Conservation (phyloP, 495 filamentous ascomycete genomes). For the Jackrogersella minutella region DNA sequence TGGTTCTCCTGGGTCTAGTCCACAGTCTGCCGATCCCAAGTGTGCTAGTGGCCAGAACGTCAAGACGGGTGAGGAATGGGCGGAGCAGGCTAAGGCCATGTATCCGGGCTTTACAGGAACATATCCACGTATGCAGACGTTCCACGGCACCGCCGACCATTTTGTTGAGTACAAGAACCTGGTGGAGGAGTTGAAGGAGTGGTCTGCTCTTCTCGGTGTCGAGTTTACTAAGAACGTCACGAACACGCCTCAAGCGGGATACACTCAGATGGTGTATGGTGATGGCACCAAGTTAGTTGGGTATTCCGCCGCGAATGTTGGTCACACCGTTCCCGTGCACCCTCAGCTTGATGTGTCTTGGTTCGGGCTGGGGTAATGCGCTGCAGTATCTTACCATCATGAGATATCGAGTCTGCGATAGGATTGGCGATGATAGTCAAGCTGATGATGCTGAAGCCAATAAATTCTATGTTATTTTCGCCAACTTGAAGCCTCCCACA, state of each 20-base stretch:
- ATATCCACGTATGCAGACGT: constrained; percentile 51
- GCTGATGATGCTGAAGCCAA: background rate
- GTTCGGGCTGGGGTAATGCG: constrained; percentile 45
- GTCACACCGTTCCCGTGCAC: constrained; percentile 57
- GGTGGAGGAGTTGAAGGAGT: constrained; percentile 59
- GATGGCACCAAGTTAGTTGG: constrained; percentile 51
- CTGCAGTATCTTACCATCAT: background rate
- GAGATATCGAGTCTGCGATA: background rate
- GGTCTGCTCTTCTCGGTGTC: constrained; percentile 48
- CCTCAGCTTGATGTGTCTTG: constrained; percentile 51
- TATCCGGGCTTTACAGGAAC: constrained; percentile 48
- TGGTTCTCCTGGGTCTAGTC: constrained; percentile 46
- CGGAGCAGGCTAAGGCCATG: constrained; percentile 38
- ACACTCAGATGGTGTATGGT: constrained; percentile 56
- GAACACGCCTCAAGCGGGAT: constrained; percentile 47
- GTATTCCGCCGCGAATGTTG: constrained; percentile 55
- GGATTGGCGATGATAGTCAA: too few relatives aligned
- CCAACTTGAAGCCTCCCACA: too few relatives aligned
- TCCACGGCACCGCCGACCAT: constrained; percentile 48
- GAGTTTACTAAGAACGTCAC: constrained; percentile 43
- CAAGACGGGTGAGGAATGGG: constrained; percentile 50
- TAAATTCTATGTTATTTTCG: too few relatives aligned
- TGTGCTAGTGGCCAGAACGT: constrained; percentile 48
- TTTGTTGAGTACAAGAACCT: constrained; percentile 47
- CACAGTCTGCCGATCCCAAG: constrained; percentile 50